Evolutionary conservation across 208 protist species (phyloP).

Genomic region (Crithidia acanthocephali): DNA sequence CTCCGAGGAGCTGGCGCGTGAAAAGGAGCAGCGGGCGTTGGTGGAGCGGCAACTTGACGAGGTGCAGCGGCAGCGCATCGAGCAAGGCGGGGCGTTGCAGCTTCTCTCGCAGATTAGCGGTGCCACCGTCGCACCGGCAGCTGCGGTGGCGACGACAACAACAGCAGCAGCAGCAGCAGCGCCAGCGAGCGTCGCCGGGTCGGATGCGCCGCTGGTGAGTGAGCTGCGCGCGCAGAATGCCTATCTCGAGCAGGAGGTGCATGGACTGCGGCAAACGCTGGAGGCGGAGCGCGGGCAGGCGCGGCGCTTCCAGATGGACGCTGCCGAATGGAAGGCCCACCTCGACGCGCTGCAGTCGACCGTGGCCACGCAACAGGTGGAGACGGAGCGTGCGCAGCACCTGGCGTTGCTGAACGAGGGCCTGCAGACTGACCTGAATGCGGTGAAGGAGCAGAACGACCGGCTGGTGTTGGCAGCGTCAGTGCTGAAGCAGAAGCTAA

Average conservation of each 20-base stretch:
- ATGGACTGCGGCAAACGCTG: slow-evolving; percentile 49
- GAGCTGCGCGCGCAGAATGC: slow-evolving; percentile 75
- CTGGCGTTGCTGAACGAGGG: slow-evolving; percentile 68
- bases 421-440: slow-evolving; percentile 59
- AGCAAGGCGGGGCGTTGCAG: slow-evolving; percentile 67
- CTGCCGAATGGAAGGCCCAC: slow-evolving; percentile 62
- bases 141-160: too few relatives aligned
- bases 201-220: slow-evolving; percentile 47
- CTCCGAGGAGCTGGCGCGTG: slow-evolving; percentile 60
- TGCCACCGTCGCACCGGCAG: too few relatives aligned
- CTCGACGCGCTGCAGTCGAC: slow-evolving; percentile 60
- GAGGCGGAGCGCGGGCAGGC: slow-evolving; percentile 55
- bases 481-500: slow-evolving; percentile 75
- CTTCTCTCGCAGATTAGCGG: slow-evolving; percentile 44
- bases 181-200: neutral
- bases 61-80: slow-evolving; percentile 40
- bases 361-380: slow-evolving; percentile 57
- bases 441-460: slow-evolving; percentile 83
- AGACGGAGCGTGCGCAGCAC: slow-evolving; percentile 59
- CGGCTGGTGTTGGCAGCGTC: slow-evolving; percentile 77
- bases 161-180: neutral
- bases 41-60: slow-evolving; percentile 58
- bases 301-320: slow-evolving; percentile 56
- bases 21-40: slow-evolving; percentile 38
- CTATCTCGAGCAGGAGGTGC: slow-evolving; percentile 58